phyloP scores from a whole-genome alignment of 106 monocot species.

The Phalaenopsis aphrodite region DNA sequence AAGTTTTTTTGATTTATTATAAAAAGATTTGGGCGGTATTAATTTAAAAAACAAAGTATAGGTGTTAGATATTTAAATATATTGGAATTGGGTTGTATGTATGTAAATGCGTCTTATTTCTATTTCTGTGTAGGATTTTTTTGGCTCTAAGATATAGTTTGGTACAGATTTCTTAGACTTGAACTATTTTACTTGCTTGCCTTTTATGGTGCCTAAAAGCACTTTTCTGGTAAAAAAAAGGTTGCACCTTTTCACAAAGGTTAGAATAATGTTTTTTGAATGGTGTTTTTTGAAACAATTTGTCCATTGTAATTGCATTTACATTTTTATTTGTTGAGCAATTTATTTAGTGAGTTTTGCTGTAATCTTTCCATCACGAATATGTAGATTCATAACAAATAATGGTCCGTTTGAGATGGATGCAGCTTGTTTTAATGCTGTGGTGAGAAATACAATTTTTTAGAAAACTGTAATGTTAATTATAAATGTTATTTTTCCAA shows the following conservation, averaged over 20 bases:
- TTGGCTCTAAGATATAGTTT: background rate
- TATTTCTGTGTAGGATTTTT: background rate
- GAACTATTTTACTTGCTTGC: background rate
- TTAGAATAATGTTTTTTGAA: background rate
- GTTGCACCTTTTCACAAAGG: background rate
- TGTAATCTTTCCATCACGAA: background rate
- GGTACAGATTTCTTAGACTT: background rate
- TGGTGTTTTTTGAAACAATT: background rate
- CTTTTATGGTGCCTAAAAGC: background rate
- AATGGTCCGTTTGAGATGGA: too few species aligned
- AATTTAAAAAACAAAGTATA: too few species aligned
- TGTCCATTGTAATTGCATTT: background rate
- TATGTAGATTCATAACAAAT: too few species aligned
- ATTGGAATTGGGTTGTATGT: too few species aligned
- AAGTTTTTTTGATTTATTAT: too few species aligned
- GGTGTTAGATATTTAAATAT: too few species aligned
- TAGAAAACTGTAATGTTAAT: too few species aligned
- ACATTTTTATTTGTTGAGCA: background rate
- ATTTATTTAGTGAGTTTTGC: background rate
- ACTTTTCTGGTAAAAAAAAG: background rate
- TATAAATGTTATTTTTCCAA: too few species aligned
- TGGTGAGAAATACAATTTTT: too few species aligned
- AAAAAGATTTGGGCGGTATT: too few species aligned
- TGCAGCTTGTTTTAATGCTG: too few species aligned
- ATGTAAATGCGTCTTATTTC: too few species aligned